Evolutionary conservation across 768 basidiomycete species (phyloP).

Genomic region (Amanita polypyramis): DNA sequence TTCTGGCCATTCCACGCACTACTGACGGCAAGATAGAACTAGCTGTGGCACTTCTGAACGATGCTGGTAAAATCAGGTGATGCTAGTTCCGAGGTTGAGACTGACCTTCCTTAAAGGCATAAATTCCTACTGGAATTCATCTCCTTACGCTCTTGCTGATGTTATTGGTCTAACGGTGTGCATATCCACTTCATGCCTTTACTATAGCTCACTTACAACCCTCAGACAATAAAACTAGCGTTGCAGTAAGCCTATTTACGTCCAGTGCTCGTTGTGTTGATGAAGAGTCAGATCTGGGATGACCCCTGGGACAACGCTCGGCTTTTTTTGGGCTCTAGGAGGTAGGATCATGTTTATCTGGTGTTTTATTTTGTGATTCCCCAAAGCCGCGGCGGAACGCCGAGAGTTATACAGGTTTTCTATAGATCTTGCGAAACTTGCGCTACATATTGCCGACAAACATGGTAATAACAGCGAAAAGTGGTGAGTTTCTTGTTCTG

Average conservation of each 20-base stretch:
- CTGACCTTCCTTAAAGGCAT: slow-evolving; percentile 29
- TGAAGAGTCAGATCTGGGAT: slow-evolving; percentile 44
- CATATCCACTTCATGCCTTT: neutral
- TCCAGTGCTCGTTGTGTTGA: neutral
- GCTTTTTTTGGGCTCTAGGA: slow-evolving; percentile 65
- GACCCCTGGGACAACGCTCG: slow-evolving; percentile 55
- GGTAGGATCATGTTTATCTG: slow-evolving; percentile 24
- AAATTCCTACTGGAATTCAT: slow-evolving; percentile 63
- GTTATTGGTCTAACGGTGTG: slow-evolving; percentile 55
- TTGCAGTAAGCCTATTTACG: slow-evolving; percentile 31
- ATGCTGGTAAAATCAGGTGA: slow-evolving; percentile 38
- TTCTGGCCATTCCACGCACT: slow-evolving; percentile 51
- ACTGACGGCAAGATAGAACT: slow-evolving; percentile 50
- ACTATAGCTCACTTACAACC: neutral
- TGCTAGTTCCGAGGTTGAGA: neutral
- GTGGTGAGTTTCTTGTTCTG: slow-evolving; percentile 32
- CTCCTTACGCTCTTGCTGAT: slow-evolving; percentile 43
- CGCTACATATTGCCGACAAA: slow-evolving; percentile 54
- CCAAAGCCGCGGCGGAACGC: slow-evolving; percentile 45
- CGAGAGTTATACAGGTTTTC: slow-evolving; percentile 60
- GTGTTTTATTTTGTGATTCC: slow-evolving; percentile 3
- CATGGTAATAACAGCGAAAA: slow-evolving; percentile 57
- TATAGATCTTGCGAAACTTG: slow-evolving; percentile 54
- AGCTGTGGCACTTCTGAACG: slow-evolving; percentile 55
- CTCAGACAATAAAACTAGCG: slow-evolving; percentile 54